These are phyloP conservation scores for Phytophthora tubulina DNA, from an alignment of 352 stramenopile species.

Conservation along the genomic window DNA sequence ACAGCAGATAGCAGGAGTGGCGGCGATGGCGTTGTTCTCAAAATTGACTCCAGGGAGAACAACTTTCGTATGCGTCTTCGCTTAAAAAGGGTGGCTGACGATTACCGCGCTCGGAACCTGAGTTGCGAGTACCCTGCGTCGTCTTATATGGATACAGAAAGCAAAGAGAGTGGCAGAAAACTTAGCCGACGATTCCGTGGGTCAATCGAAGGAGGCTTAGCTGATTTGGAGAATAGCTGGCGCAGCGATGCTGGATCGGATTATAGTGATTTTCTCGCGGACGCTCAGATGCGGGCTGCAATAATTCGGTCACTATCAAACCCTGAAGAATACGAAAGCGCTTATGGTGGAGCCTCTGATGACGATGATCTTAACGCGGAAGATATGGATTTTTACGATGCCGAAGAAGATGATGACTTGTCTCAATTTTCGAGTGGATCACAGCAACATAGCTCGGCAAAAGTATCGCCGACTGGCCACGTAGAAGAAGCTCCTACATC, in stretches of 20 bases:
- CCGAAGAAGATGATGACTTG: conserved; percentile 29
- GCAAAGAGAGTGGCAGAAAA: conserved; percentile 46
- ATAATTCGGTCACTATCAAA: conserved; percentile 80
- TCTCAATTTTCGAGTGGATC: conserved; percentile 6
- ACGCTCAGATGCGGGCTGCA: conserved; percentile 82
- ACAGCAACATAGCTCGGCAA: conserved; percentile 11
- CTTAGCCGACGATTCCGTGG: conserved; percentile 41
- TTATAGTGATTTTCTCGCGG: conserved; percentile 80
- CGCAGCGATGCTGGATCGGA: conserved; percentile 77
- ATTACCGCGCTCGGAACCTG: conserved; percentile 72
- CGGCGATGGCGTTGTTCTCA: conserved; percentile 54
- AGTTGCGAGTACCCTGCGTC: conserved; percentile 68
- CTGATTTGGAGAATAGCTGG: conserved; percentile 67
- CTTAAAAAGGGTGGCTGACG: conserved; percentile 70
- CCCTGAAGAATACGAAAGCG: conserved; percentile 53
- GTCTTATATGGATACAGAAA: conserved; percentile 60
- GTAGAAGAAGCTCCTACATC: background rate
- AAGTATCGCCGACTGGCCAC: background rate
- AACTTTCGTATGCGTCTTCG: conserved; percentile 77
- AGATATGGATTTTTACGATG: conserved; percentile 50
- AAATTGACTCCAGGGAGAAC: conserved; percentile 80
- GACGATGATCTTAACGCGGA: conserved; percentile 58
- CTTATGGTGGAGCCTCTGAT: conserved; percentile 58
- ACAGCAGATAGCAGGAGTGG: background rate
- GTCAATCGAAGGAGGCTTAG: conserved; percentile 43